Percentiles rank a stretch among this genome's conserved stretches.
Conservation (phyloP, 2,329 filamentous ascomycete genomes). For the Apiospora marii region DNA sequence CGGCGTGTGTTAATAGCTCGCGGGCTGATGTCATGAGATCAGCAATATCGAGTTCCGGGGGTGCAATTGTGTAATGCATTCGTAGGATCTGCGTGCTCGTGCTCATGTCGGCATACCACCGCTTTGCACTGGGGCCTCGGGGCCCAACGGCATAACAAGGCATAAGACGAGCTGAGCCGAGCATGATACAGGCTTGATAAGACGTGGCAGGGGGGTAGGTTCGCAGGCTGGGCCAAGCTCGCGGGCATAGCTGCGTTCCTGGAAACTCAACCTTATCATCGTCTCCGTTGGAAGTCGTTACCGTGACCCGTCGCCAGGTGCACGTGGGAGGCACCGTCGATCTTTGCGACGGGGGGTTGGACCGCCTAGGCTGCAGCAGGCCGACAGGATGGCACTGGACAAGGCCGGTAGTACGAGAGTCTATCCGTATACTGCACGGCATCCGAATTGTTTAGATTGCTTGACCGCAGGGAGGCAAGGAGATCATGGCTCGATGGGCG, state of each 20-base stretch:
- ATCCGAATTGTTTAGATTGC: neutral
- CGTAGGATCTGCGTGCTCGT: neutral
- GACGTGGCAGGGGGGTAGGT: neutral
- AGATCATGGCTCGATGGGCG: neutral
- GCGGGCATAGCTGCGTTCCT: neutral
- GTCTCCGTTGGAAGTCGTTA: neutral
- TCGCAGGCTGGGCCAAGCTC: conserved; percentile 2
- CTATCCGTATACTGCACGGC: neutral
- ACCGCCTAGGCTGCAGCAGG: neutral
- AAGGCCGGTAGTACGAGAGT: neutral
- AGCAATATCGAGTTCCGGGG: neutral
- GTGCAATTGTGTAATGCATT: neutral
- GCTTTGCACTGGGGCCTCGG: neutral
- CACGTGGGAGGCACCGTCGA: conserved; percentile 6
- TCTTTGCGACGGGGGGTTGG: neutral
- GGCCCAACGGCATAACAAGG: conserved; percentile 5
- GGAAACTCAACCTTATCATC: neutral
- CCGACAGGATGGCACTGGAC: neutral
- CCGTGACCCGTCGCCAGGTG: neutral
- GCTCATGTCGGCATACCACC: conserved; percentile 10
- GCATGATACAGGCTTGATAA: neutral
- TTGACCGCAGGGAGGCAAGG: neutral
- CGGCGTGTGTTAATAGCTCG: neutral
- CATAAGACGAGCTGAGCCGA: neutral
- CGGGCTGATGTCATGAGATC: conserved; percentile 12